A percentile compares a stretch with the other conserved stretches of the same genome.
Evolutionary conservation across 257 asterid species (phyloP).

Genomic region (Nicotiana tabacum): DNA sequence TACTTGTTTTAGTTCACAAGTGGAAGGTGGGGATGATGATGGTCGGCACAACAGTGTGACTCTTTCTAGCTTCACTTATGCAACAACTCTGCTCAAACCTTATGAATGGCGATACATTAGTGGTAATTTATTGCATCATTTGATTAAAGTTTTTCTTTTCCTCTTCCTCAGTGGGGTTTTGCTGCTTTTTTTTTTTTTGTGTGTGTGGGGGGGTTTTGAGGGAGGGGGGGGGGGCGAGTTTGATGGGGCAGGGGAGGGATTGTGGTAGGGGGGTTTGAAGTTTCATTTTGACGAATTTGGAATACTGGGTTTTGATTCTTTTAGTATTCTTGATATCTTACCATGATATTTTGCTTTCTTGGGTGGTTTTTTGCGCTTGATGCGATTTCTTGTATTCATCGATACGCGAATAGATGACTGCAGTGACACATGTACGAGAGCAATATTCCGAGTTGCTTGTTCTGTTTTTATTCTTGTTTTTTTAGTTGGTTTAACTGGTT

Average conservation of each 20-base stretch:
- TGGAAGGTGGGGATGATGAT: constrained; percentile 20
- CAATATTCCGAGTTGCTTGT: not conserved
- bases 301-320: not conserved
- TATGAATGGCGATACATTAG: constrained; percentile 82
- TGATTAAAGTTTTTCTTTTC: not conserved
- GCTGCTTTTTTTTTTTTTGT: not conserved
- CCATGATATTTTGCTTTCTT: not conserved
- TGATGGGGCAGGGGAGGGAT: not conserved
- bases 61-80: constrained; percentile 73
- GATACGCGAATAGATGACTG: not conserved
- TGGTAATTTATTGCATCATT: constrained; percentile 37
- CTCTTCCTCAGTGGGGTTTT: constrained; percentile 2
- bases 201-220: not conserved
- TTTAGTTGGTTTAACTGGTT: not conserved
- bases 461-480: not conserved
- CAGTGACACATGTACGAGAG: not conserved
- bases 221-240: not conserved
- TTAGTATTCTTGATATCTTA: not conserved
- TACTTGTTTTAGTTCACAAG: constrained; percentile 18
- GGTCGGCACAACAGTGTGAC: constrained; percentile 34
- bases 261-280: not conserved
- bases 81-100: constrained; percentile 55
- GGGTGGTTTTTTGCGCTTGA: not conserved
- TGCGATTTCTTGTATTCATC: not conserved
- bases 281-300: not conserved